Evolutionary conservation across 2,329 filamentous ascomycete species (phyloP), one percentile per base, ranked within the genome.

Genomic region (Fonsecaea nubica): DNA sequence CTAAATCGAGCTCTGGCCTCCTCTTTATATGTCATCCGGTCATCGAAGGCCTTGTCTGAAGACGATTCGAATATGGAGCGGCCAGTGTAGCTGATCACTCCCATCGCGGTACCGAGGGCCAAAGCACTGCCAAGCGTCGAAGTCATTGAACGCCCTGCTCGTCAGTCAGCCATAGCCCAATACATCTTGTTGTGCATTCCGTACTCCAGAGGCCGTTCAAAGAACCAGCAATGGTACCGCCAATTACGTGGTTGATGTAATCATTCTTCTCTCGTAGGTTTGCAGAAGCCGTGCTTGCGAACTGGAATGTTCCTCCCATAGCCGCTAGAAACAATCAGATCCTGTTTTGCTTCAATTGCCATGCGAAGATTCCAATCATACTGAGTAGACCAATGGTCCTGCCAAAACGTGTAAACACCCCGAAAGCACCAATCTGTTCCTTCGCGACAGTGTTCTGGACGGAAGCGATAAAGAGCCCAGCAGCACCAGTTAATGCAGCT

Each of bases 261-360:
- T 97, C 93, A 66, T 97, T 87, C 82, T 90, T 92, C 80, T 93
- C 85, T 75, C 93, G 89, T 72, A 97, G 83, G 81, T 97, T 97
- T 78, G 92, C 92, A 54, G 90, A 85, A 58, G 92, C 90, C 73
- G 85, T 86, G 74, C 86, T 89, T 73, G 89, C 85, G 83, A 97
- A 97, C 74, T 87, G 86, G 80, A 92, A 96, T 68, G 89, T 85
- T 74, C 87, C 89, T 75, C 91, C 91, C 79, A 89, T 87, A 48
- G 87, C 87, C 75, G 89, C 91, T 93, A 73, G 61, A 72, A 48
- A 36, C 18, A 54, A 55, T 72, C 64, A 71, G 69, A 53, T 57
- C 59, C 30, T 63, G 36, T 50, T 13, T 13, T 45, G 55, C 58
- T 35, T 64, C 50, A 32, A 25, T 12, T n/a, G n/a, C 59, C 18